phyloP scores from a whole-genome alignment of 2,329 filamentous ascomycete genomes.

The Trichoderma afroharzianum region DNA sequence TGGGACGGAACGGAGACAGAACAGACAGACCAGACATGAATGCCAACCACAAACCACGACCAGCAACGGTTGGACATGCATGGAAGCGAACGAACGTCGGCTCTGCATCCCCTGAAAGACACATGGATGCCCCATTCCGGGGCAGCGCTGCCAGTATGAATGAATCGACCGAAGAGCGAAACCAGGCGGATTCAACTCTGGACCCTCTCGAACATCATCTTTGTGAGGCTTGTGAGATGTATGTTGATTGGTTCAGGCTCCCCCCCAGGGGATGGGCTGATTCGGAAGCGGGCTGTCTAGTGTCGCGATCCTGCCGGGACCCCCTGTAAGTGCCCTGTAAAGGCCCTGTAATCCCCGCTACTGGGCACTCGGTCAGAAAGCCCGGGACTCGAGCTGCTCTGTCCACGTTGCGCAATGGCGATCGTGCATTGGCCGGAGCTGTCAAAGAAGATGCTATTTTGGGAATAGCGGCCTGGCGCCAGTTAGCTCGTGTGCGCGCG shows the following conservation, averaged over 20 bases:
- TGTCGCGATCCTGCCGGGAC: constrained; percentile 2
- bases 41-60: background rate
- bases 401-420: constrained; percentile 9
- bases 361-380: background rate
- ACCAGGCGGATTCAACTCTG: background rate
- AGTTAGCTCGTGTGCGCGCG: background rate
- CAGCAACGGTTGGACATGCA: background rate
- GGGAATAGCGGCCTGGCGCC: background rate
- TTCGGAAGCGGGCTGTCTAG: constrained; percentile 10
- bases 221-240: background rate
- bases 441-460: constrained; percentile 6
- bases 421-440: constrained; percentile 4
- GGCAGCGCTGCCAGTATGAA: background rate
- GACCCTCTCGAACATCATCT: background rate
- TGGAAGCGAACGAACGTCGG: background rate
- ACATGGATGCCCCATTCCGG: background rate
- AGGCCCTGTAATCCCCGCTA: too few species aligned
- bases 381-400: background rate
- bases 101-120: background rate
- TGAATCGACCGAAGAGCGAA: constrained; percentile 1
- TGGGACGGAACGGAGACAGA: background rate
- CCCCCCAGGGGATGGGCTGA: background rate
- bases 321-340: too few species aligned
- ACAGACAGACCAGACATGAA: background rate
- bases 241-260: constrained; percentile 1